A percentile compares a stretch with the other conserved stretches of the same genome.
Conservation (phyloP, 2,329 filamentous ascomycete genomes). For the Scolecobasidium constrictum region DNA sequence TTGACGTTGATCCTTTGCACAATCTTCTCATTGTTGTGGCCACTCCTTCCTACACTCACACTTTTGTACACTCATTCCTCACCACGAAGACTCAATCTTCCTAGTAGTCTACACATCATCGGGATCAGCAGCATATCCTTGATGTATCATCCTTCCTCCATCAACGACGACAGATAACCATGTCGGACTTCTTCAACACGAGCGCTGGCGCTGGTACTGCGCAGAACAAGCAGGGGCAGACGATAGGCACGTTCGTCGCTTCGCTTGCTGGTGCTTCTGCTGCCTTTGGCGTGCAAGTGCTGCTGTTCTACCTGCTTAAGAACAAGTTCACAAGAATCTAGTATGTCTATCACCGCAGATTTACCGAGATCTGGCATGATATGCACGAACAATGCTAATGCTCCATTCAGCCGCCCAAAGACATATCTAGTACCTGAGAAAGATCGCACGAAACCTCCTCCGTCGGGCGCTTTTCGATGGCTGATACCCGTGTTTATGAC, state of each 20-base stretch:
- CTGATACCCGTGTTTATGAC: conserved; percentile 50
- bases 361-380: conserved; percentile 4
- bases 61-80: no score
- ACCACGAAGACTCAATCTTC: no score
- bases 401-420: conserved; percentile 56
- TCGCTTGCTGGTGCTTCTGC: conserved; percentile 23
- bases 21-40: no score
- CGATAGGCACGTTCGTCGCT: conserved; percentile 24
- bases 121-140: no score
- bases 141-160: background rate
- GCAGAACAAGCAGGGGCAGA: conserved; percentile 18
- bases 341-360: conserved; percentile 37
- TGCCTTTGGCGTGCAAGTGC: conserved; percentile 36
- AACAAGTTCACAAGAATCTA: conserved; percentile 76
- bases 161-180: background rate
- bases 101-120: no score
- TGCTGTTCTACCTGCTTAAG: conserved; percentile 65
- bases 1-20: no score
- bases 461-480: conserved; percentile 44
- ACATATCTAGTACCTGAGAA: conserved; percentile 79
- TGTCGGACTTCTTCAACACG: conserved; percentile 1
- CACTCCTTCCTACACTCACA: no score
- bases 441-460: conserved; percentile 69
- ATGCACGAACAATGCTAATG: conserved; percentile 4
- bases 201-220: conserved; percentile 24